These are phyloP conservation scores for Blastobotrys mokoenaii DNA, from an alignment of 805 yeast genomes.

Conservation along the genomic window DNA sequence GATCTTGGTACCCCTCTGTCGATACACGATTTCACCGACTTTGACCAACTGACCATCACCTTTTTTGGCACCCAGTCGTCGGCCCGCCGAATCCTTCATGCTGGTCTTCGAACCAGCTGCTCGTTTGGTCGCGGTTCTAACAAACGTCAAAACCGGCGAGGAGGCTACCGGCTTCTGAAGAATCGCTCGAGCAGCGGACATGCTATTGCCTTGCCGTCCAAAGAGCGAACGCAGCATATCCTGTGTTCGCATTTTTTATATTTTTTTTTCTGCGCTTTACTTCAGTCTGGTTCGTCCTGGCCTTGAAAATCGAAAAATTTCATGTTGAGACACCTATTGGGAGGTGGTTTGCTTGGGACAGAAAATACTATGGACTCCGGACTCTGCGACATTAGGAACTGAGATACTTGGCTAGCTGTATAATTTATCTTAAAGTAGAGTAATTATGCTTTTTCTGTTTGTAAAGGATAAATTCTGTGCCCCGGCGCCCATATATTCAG, in stretches of 20 bases:
- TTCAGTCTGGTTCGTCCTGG: too few species aligned
- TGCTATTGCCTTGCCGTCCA: not conserved
- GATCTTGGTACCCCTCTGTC: conserved; percentile 92
- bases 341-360: too few species aligned
- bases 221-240: not conserved
- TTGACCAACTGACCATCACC: conserved; percentile 69
- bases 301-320: too few species aligned
- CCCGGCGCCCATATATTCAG: too few species aligned
- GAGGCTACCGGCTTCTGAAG: not conserved
- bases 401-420: too few species aligned
- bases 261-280: not conserved
- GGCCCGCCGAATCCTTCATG: conserved; percentile 91
- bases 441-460: too few species aligned
- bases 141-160: conserved; percentile 17
- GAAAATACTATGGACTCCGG: too few species aligned
- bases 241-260: not conserved
- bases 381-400: too few species aligned
- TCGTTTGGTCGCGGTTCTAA: conserved; percentile 87
- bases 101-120: conserved; percentile 94
- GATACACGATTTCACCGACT: conserved; percentile 79
- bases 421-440: too few species aligned
- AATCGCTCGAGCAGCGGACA: not conserved
- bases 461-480: too few species aligned
- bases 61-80: conserved; percentile 84
- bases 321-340: too few species aligned